Conservation (phyloP, 306 rosid species). For the Glycine latifolia region DNA sequence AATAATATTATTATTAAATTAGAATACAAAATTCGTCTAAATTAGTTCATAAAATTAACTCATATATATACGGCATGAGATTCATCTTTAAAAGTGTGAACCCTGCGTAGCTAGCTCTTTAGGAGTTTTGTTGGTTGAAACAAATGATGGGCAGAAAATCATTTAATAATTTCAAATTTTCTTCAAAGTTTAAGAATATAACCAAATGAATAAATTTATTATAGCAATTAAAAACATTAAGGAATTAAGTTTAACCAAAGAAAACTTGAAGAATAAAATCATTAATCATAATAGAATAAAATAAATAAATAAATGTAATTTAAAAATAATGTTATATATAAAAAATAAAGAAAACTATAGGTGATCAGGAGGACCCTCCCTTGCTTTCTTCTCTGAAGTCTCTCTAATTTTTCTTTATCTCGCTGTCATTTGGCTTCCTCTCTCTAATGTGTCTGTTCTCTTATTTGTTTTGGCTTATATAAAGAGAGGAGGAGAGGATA, state of each 20-base stretch:
- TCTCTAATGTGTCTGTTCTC: no score
- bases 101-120: neutral
- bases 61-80: neutral
- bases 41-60: no score
- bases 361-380: no score
- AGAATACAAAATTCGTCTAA: no score
- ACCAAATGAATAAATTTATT: neutral
- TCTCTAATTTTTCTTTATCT: no score
- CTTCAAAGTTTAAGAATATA: neutral
- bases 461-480: no score
- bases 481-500: no score
- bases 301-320: neutral
- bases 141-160: neutral
- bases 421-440: no score
- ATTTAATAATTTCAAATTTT: neutral
- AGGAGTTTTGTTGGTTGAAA: neutral
- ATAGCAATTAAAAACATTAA: neutral
- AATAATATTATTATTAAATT: no score
- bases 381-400: no score
- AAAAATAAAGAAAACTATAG: no score
- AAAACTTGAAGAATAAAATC: neutral
- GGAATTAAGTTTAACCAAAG: neutral
- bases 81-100: neutral
- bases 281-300: neutral
- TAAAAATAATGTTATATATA: no score